Evolutionary conservation across 371 early-diverging fungal species (phyloP).

Genomic region (Furculomyces boomerangus): DNA sequence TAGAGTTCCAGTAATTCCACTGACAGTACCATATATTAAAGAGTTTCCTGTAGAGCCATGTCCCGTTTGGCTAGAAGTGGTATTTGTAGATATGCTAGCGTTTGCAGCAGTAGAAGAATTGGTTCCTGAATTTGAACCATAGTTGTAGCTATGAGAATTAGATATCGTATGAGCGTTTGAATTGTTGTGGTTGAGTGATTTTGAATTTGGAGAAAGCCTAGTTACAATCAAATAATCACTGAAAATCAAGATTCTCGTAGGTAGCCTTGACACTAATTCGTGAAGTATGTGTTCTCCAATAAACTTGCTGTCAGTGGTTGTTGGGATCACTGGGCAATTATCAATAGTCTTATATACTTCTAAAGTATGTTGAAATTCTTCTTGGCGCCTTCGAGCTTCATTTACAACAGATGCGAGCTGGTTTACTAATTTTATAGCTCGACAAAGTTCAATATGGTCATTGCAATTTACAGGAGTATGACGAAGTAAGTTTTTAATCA

Average conservation of each 20-base stretch:
- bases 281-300: conserved; percentile 14
- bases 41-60: neutral
- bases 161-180: too few relatives aligned
- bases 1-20: neutral
- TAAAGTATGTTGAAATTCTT: conserved; percentile 23
- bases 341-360: conserved; percentile 14
- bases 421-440: conserved; percentile 37
- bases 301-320: conserved; percentile 9
- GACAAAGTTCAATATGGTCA: conserved; percentile 33
- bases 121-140: too few relatives aligned
- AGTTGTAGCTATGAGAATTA: too few relatives aligned
- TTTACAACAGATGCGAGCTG: conserved; percentile 48
- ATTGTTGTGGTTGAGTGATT: conserved; percentile 6
- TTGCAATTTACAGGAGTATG: conserved; percentile 40
- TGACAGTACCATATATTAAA: too few relatives aligned
- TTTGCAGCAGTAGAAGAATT: too few relatives aligned
- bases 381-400: conserved; percentile 39
- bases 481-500: conserved; percentile 43
- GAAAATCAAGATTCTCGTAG: conserved; percentile 18
- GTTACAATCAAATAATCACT: conserved; percentile 19
- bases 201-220: conserved; percentile 13
- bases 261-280: conserved; percentile 19
- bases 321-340: conserved; percentile 15
- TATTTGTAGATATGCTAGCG: neutral
- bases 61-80: neutral